Percentiles rank a stretch among this genome's conserved stretches.
These are phyloP conservation scores for Plicaturopsis crispa DNA, from an alignment of 768 basidiomycete genomes.

Conservation along the genomic window DNA sequence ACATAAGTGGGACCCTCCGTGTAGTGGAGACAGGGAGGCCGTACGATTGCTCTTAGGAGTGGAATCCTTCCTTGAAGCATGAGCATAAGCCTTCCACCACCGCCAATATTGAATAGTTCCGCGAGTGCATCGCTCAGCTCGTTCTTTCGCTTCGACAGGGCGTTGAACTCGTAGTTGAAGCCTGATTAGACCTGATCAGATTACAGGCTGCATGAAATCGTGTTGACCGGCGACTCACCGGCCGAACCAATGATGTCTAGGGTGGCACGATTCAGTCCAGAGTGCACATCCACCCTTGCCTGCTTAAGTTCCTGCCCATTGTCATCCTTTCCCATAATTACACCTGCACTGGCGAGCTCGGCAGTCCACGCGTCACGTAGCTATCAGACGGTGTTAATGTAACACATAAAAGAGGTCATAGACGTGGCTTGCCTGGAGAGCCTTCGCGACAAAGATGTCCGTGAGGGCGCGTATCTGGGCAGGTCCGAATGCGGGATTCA, in stretches of 20 bases:
- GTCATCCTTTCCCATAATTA: no score
- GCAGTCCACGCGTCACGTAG: no score
- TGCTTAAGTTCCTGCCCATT: no score
- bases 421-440: constrained; percentile 16
- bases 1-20: background rate
- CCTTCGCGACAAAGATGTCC: constrained; percentile 26
- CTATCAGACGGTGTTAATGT: no score
- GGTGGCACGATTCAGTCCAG: constrained; percentile 26
- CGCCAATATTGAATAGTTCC: constrained; percentile 16
- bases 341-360: no score
- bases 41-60: constrained; percentile 16
- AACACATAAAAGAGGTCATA: background rate
- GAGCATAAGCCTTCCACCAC: constrained; percentile 11
- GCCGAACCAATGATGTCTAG: constrained; percentile 35
- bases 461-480: constrained; percentile 30
- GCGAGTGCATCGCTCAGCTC: constrained; percentile 26
- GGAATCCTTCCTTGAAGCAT: constrained; percentile 18
- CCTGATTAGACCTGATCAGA: constrained; percentile 24
- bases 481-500: constrained; percentile 38
- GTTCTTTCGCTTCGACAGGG: constrained; percentile 19
- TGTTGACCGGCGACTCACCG: constrained; percentile 20
- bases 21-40: no score
- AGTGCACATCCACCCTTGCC: constrained; percentile 19
- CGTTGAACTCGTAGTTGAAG: constrained; percentile 29
- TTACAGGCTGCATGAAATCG: background rate